A percentile compares a stretch with the other conserved stretches of the same genome.
Conservation (phyloP, 73 alveolate genomes). For the Paraurostyla sp. region DNA sequence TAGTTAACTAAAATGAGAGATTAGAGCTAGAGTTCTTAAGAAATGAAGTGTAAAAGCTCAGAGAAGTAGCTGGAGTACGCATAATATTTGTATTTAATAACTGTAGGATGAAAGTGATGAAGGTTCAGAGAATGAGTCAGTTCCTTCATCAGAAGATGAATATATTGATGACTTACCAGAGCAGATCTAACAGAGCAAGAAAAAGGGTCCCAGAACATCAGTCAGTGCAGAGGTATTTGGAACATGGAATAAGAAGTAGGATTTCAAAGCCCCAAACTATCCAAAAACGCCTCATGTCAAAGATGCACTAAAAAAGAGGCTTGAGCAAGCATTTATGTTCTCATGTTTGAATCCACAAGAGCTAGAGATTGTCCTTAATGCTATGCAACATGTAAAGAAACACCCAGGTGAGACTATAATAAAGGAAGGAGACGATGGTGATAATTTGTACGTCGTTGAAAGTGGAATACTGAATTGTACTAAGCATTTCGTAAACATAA, state of each 20-base stretch:
- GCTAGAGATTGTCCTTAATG: slow-evolving; percentile 86
- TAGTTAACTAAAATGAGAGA: slow-evolving; percentile 55
- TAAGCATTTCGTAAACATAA: slow-evolving; percentile 74
- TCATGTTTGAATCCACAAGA: slow-evolving; percentile 92
- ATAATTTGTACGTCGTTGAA: slow-evolving; percentile 90
- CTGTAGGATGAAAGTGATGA: neutral
- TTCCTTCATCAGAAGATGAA: slow-evolving; percentile 63
- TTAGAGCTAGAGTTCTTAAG: slow-evolving; percentile 49
- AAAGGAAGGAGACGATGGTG: slow-evolving; percentile 96
- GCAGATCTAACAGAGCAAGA: neutral
- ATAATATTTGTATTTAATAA: neutral
- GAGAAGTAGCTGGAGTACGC: slow-evolving; percentile 40
- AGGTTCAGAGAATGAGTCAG: slow-evolving; percentile 18
- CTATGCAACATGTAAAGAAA: slow-evolving; percentile 30
- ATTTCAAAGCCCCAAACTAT: slow-evolving; percentile 86
- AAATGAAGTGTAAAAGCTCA: slow-evolving; percentile 31
- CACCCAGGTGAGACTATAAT: slow-evolving; percentile 84
- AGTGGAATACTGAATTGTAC: slow-evolving; percentile 90
- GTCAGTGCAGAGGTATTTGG: slow-evolving; percentile 99
- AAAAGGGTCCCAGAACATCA: slow-evolving; percentile 82
- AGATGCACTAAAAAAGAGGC: slow-evolving; percentile 81
- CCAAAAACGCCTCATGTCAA: slow-evolving; percentile 82
- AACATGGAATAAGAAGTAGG: slow-evolving; percentile 86
- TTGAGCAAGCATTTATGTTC: slow-evolving; percentile 93
- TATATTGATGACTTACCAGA: slow-evolving; percentile 75